phyloP scores from a whole-genome alignment of 495 filamentous ascomycete species.

The Penicillium soppii region DNA sequence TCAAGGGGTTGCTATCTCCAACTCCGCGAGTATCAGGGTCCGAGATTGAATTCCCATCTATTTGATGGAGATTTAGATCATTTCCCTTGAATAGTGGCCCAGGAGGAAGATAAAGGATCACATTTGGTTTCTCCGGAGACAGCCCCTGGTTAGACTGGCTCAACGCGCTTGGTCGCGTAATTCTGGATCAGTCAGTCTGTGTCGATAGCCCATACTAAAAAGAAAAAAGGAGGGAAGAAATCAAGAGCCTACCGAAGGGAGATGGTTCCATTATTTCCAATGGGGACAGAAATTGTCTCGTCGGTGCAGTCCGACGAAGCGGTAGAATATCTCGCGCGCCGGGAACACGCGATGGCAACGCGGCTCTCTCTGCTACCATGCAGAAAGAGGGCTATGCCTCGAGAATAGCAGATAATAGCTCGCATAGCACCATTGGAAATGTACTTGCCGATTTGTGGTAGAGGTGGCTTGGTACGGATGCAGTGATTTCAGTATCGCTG shows the following conservation, averaged over 20 bases:
- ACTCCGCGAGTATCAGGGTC: neutral
- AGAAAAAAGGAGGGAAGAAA: neutral
- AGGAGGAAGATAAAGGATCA: conserved; percentile 38
- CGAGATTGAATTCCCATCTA: neutral
- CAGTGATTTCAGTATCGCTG: conserved; percentile 45
- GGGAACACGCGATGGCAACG: neutral
- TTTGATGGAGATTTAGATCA: neutral
- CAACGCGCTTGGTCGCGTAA: conserved; percentile 21
- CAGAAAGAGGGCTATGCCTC: neutral
- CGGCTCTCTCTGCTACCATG: neutral
- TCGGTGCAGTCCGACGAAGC: conserved; percentile 11
- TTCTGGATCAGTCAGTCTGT: conserved; percentile 14
- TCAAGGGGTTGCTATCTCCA: neutral
- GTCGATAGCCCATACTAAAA: neutral
- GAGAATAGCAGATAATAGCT: neutral
- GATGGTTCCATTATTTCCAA: conserved; percentile 36
- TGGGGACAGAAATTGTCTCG: conserved; percentile 22
- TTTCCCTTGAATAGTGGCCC: conserved; percentile 31
- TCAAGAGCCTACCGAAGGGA: conserved; percentile 23
- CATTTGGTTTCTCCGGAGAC: conserved; percentile 17
- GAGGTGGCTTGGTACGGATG: conserved; percentile 29
- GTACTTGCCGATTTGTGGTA: neutral
- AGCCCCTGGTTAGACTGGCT: neutral
- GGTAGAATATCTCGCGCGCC: conserved; percentile 3
- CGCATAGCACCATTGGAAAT: conserved; percentile 13